Conservation (phyloP, 2,329 filamentous ascomycete species). For the Exophiala aquamarina region DNA sequence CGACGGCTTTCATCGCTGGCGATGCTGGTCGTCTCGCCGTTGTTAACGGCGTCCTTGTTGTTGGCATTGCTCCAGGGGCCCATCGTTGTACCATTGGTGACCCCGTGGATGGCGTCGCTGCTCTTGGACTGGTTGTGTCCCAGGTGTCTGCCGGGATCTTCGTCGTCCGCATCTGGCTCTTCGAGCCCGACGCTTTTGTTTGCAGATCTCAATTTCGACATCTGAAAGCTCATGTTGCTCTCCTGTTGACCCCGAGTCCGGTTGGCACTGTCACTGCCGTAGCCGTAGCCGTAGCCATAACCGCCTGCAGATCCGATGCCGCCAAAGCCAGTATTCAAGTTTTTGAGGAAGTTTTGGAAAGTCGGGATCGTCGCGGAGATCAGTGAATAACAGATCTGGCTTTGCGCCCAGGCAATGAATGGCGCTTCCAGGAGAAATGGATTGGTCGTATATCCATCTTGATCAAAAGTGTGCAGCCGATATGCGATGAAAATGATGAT, state of each 20-base stretch:
- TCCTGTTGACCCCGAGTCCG: not conserved
- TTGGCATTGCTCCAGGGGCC: not conserved
- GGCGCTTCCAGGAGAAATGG: slow-evolving; percentile 35
- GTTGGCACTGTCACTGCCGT: slow-evolving; percentile 6
- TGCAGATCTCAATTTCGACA: slow-evolving; percentile 4
- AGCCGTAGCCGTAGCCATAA: slow-evolving; percentile 4
- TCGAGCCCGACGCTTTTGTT: not conserved
- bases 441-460: slow-evolving; percentile 33
- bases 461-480: slow-evolving; percentile 35
- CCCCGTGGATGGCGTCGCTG: not conserved
- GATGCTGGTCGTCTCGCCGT: slow-evolving; percentile 7
- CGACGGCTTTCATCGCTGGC: slow-evolving; percentile 23
- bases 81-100: not conserved
- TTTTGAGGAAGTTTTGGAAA: slow-evolving; percentile 36
- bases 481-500: slow-evolving; percentile 37
- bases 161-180: not conserved
- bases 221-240: slow-evolving; percentile 2
- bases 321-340: slow-evolving; percentile 15
- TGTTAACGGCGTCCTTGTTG: not conserved
- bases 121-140: not conserved
- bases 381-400: slow-evolving; percentile 37
- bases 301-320: slow-evolving; percentile 1
- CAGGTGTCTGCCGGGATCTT: not conserved
- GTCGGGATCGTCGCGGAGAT: slow-evolving; percentile 39
- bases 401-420: slow-evolving; percentile 38